A percentile compares a stretch with the other conserved stretches of the same genome.
Conservation (phyloP, 1,284 basidiomycete genomes). For the Paramarasmius palmivorus region DNA sequence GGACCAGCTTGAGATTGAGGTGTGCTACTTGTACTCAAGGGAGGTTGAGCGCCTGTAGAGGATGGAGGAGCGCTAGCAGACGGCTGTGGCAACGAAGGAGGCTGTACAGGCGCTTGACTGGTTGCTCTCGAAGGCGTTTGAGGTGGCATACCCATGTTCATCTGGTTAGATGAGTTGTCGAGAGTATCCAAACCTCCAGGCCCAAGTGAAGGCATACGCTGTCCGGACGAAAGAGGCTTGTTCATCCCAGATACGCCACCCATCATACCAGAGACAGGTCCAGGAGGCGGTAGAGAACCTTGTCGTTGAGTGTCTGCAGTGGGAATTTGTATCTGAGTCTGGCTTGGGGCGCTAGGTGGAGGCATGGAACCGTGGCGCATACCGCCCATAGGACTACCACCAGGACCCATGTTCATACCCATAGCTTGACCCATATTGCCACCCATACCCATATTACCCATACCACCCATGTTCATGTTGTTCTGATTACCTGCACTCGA, state of each 20-base stretch:
- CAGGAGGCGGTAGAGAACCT: conserved; percentile 1
- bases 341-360: neutral
- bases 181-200: neutral
- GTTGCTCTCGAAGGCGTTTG: too few relatives aligned
- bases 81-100: conserved; percentile 10
- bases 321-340: neutral
- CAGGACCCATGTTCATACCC: neutral
- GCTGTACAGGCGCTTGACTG: neutral
- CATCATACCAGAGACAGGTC: neutral
- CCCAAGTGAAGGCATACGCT: neutral
- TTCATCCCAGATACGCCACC: neutral
- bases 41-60: too few relatives aligned
- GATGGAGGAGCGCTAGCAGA: neutral
- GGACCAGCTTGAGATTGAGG: conserved; percentile 11
- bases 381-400: too few relatives aligned
- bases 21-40: neutral
- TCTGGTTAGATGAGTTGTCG: neutral
- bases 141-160: too few relatives aligned
- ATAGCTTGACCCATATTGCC: neutral
- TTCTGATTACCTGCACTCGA: neutral
- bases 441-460: neutral
- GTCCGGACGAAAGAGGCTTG: too few relatives aligned
- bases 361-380: neutral
- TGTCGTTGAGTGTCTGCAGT: neutral
- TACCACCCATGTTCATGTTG: neutral